Base-by-base conservation (phyloP, 1,284 basidiomycete species). In the Apiotrichum siamense region DNA sequence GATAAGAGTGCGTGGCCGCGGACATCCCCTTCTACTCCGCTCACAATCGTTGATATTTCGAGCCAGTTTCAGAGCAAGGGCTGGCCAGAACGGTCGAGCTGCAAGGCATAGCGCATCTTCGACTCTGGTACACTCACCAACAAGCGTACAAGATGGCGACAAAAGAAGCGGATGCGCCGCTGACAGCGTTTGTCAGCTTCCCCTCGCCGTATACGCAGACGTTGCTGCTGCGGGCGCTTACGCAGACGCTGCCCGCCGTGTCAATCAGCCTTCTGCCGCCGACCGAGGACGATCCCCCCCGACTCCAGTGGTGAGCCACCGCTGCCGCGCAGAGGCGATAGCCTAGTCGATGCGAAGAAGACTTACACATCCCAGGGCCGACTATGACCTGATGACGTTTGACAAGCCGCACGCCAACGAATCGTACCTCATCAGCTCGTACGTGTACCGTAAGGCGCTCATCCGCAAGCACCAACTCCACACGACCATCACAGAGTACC, bases 391-490 rank as follows among this genome's bases (percentile, higher is more conserved):
- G 27, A 82, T 92, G 53, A 81, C 87, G 57, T 89, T 92, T 59
- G 81, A 83, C 62, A 77, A 84, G 32, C 84, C 84, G 10, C 80
- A 72, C 41, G 33, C 58, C 15, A 52, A 66, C 47, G 61, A 66
- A 3, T 49, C 52, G 0, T 80, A 86, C 31, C 79, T 92, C 31
- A 82, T 88, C 1, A 93, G 87, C 9, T 86, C 85, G 40, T 96
- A 94, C 67, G 84, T 84, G 15, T 92, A 96, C 67, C 83, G 92
- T 47, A 94, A 97, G 70, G 86, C 87, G 24, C 79, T 98, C 39
- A 98, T 97, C 60, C 82, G 96, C 50, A 98, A 98, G 71, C 92
- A 97, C 67, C 92, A 87, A 69, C 79, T 98, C 3, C 85, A 92
- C 23, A 80, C 83, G 32, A 85, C 83, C 40, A 80, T 94, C 18